Base-by-base conservation (phyloP, 345 rosid species). In the Brassica rapa region DNA sequence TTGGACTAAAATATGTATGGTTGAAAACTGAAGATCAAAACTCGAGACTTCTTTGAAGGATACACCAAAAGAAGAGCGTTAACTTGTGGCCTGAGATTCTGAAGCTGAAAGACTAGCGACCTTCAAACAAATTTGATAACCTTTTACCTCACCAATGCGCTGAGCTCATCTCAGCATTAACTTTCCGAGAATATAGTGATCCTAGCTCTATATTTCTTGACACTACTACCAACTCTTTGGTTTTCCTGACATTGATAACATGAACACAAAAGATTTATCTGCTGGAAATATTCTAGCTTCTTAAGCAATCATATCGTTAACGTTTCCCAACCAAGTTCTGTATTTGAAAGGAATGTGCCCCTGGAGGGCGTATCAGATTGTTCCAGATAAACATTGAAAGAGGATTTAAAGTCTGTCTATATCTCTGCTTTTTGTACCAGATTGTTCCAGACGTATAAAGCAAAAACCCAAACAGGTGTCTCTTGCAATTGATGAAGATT, bases 91-190 rank as follows among this genome's bases (percentile, higher is more conserved):
- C 97, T 0, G 93, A 91, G 87, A 93, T 94, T 93, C 84, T 93
- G 75, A 94, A 94, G 87, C 85, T 93, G 24, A 94, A 94, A 77
- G 98, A 94, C 72, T 93, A 97, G 98, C 98, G 98, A 51, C 98
- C 98, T 72, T 91, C 93, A 0, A 89, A 94, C 76, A 87, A 85
- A 68, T 94, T 94, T 78, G 97, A 94, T 68, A 88, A 93, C 71
- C 84, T 89, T 76, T 84, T 94, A 82, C 98, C 98, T 3, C 94
- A 98, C 68, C 98, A 94, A 68, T 91, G 89, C 56, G 94, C 90
- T 75, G 98, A 94, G 82, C 90, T 92, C 62, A 86, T 91, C 41
- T 84, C 90, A 33, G 92, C 93, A 6, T 80, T 94, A 82, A 98
- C 97, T 11, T 94, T 87, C 68, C 94, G 88, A 86, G 89, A 89